Percentiles rank a stretch among this genome's conserved stretches.
Evolutionary conservation across 2,329 filamentous ascomycete genomes (phyloP).

Genomic region (Pseudocercospora ulei): DNA sequence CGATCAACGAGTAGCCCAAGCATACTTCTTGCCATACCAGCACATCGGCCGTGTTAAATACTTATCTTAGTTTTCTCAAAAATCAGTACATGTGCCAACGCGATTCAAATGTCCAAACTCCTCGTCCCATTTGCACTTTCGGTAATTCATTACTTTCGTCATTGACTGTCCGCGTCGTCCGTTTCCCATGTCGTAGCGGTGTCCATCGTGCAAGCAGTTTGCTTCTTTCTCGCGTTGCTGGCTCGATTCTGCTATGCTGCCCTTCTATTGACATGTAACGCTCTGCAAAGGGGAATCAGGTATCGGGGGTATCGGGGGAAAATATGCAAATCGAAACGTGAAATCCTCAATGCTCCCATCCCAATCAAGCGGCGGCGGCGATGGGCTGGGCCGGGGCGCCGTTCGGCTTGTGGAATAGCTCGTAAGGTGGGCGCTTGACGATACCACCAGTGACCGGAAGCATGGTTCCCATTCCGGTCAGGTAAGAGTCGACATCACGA

Average conservation of each 20-base stretch:
- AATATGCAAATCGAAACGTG: conserved; percentile 10
- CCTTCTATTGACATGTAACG: conserved; percentile 19
- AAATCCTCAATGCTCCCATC: not conserved
- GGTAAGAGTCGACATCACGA: conserved; percentile 80
- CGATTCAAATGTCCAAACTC: not conserved
- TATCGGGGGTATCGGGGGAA: conserved; percentile 19
- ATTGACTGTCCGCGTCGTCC: conserved; percentile 13
- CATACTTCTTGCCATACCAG: conserved; percentile 29
- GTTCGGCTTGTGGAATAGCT: conserved; percentile 48
- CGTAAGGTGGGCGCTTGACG: conserved; percentile 68
- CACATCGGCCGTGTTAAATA: conserved; percentile 22
- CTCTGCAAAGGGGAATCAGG: conserved; percentile 29
- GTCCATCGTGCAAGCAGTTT: conserved; percentile 11
- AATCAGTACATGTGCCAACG: not conserved
- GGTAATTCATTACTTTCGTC: conserved; percentile 14
- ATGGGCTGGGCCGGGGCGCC: conserved; percentile 35
- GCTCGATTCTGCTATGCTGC: conserved; percentile 14
- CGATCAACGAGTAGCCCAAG: conserved; percentile 29
- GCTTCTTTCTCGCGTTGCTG: conserved; percentile 7
- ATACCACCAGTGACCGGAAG: conserved; percentile 90
- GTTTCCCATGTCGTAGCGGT: conserved; percentile 9
- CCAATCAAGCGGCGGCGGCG: conserved; percentile 25
- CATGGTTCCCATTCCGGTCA: conserved; percentile 63
- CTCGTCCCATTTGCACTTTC: conserved; percentile 8
- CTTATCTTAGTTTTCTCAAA: conserved; percentile 9